A percentile compares a stretch with the other conserved stretches of the same genome.
Conservation (phyloP, 1,284 basidiomycete species). For the Neolentinus lepideus region DNA sequence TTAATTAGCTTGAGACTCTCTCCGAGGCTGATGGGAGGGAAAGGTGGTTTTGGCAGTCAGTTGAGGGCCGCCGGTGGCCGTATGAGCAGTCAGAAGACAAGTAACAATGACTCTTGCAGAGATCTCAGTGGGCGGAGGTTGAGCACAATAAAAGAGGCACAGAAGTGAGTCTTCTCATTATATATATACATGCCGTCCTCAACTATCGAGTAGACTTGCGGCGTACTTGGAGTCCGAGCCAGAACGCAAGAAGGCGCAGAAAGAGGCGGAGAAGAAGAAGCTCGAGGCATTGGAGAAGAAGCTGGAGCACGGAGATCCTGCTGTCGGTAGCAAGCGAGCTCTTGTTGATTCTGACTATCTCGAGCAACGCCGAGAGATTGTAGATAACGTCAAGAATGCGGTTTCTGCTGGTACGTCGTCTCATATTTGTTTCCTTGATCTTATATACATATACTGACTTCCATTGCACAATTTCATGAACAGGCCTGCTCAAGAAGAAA, state of each 20-base stretch:
- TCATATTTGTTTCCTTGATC: slow-evolving; percentile 1
- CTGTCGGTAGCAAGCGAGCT: slow-evolving; percentile 76
- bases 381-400: slow-evolving; percentile 88
- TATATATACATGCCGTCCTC: slow-evolving; percentile 6
- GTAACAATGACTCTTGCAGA: slow-evolving; percentile 92
- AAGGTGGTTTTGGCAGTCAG: slow-evolving; percentile 97
- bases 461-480: slow-evolving; percentile 6
- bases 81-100: slow-evolving; percentile 95
- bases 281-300: slow-evolving; percentile 80
- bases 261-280: slow-evolving; percentile 79
- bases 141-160: slow-evolving; percentile 94
- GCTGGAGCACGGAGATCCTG: slow-evolving; percentile 55
- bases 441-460: slow-evolving; percentile 8
- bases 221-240: slow-evolving; percentile 86
- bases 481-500: slow-evolving; percentile 77
- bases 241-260: slow-evolving; percentile 72
- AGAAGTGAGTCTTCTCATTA: slow-evolving; percentile 52
- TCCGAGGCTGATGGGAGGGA: slow-evolving; percentile 79
- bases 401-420: slow-evolving; percentile 67
- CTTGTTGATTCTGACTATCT: slow-evolving; percentile 92
- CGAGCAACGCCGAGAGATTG: slow-evolving; percentile 88
- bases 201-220: slow-evolving; percentile 54
- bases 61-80: slow-evolving; percentile 94
- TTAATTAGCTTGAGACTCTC: slow-evolving; percentile 60
- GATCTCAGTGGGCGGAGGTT: slow-evolving; percentile 88